A percentile compares a stretch with the other conserved stretches of the same genome.
Conservation (phyloP, 192 early-diverging fungal species). For the Polychytrium aggregatum region DNA sequence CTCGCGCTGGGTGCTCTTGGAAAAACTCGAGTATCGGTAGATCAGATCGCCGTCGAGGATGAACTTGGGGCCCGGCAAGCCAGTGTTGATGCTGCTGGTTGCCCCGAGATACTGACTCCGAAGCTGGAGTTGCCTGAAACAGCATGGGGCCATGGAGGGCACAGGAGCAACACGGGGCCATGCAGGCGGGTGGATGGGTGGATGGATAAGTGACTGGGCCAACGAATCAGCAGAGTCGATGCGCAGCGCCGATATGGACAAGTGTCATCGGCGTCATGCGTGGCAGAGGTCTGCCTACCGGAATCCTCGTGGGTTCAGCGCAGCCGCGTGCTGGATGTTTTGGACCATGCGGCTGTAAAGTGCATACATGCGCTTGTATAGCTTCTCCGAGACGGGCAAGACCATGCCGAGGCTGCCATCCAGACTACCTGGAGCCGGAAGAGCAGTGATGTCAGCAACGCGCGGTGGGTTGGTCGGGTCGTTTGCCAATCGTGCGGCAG, state of each 20-base stretch:
- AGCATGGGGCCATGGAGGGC: not conserved
- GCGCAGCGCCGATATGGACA: too few relatives aligned
- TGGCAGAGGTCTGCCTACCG: too few relatives aligned
- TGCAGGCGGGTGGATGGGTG: too few relatives aligned
- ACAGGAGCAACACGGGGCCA: too few relatives aligned
- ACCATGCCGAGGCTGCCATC: constrained; percentile 60
- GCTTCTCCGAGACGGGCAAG: constrained; percentile 77
- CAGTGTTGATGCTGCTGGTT: too few relatives aligned
- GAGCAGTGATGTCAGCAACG: constrained; percentile 20
- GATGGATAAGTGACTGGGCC: too few relatives aligned
- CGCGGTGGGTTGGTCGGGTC: constrained; percentile 14
- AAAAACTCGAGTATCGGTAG: constrained; percentile 51
- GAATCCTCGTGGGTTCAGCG: constrained; percentile 86
- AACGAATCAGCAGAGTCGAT: too few relatives aligned
- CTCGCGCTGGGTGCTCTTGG: constrained; percentile 63
- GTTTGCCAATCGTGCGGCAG: too few relatives aligned
- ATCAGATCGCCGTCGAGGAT: constrained; percentile 83
- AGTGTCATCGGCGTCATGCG: too few relatives aligned
- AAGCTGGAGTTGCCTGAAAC: constrained; percentile 13
- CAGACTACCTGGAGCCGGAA: constrained; percentile 36
- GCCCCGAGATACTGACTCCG: constrained; percentile 26
- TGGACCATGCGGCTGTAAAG: constrained; percentile 79
- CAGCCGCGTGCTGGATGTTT: constrained; percentile 68
- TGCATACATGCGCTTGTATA: constrained; percentile 78
- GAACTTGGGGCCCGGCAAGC: constrained; percentile 58